Base-by-base conservation (phyloP, 345 rosid species). In the Brassica nigra region DNA sequence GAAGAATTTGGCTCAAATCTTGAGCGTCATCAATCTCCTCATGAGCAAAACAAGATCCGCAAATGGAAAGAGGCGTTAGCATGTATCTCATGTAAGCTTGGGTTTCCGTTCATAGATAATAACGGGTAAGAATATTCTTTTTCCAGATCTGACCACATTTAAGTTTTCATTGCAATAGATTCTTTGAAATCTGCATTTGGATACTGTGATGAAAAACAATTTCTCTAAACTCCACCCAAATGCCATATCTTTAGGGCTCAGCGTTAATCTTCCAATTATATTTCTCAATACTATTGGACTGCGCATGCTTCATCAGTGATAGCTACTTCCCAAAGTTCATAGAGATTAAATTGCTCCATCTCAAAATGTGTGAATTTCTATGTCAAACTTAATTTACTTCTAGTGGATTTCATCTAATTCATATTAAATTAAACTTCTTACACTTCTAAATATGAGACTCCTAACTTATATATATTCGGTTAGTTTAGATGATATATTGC, bases 41-140 rank as follows among this genome's bases (percentile, higher is more conserved):
- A 16, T 34, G 52, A 36, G 52, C 52, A 66, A 39, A 8, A 0
- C 8, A 37, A 1, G 27, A 66, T 39, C 31, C 8, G 44, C 2
- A 2, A 5, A 18, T 66, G 70, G 70, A 66, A 66, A 20, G n/a
- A 66, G 70, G 70, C 70, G 4, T 66, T 66, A 5, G 30, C 8
- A 20, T 20, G 54, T 18, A 11, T 37, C 54, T 66, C 70, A 1
- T 12, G 31, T 20, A 66, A 39, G 31, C 42, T 37, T 66, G 70
- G 70, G 15, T 20, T 39, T 14, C 14, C 31, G 31, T 66, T 37
- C 30, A 55, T 55, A 55, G 54, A 66, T 37, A 11, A 20, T 18
- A 66, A 66, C 23, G 44, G 54, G 70, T 66, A 66, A 3, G 34
- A 27, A 61, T 61, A 61, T 27, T 11, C 15, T 9, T 39, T 61